phyloP scores from a whole-genome alignment of 202 grass and related monocot species.

The Hordeum pubiflorum region DNA sequence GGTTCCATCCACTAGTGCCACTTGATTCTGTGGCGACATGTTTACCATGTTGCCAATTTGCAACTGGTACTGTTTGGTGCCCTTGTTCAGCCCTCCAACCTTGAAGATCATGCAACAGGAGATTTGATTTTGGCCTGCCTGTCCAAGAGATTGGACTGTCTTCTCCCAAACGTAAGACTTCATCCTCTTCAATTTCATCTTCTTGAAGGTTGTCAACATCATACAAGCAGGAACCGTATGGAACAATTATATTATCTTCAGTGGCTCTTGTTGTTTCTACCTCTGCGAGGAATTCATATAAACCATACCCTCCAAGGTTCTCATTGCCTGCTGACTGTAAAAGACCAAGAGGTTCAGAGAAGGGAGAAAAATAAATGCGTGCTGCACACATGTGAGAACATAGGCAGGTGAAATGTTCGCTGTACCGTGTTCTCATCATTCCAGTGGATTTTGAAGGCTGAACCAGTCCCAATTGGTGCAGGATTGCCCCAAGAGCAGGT shows the following conservation, averaged over 20 bases:
- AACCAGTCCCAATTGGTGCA: slow-evolving; percentile 55
- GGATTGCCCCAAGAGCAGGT: slow-evolving; percentile 74
- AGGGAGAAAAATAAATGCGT: background rate
- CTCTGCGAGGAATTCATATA: slow-evolving; percentile 52
- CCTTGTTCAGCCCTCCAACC: slow-evolving; percentile 8
- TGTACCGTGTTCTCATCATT: slow-evolving; percentile 47
- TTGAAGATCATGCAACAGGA: background rate
- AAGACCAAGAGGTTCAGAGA: slow-evolving; percentile 10
- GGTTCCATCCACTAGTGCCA: slow-evolving; percentile 22
- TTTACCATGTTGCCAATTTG: slow-evolving; percentile 21
- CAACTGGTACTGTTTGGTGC: slow-evolving; percentile 12
- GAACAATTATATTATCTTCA: slow-evolving; percentile 9
- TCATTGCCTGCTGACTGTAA: slow-evolving; percentile 38
- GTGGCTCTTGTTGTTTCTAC: slow-evolving; percentile 33
- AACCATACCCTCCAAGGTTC: slow-evolving; percentile 34
- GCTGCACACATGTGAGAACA: background rate
- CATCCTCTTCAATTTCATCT: slow-evolving; percentile 29
- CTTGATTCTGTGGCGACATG: slow-evolving; percentile 4
- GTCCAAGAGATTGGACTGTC: slow-evolving; percentile 34
- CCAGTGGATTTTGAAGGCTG: slow-evolving; percentile 73
- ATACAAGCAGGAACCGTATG: slow-evolving; percentile 40
- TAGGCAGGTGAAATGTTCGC: background rate
- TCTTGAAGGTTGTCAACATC: slow-evolving; percentile 60
- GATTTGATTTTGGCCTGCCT: slow-evolving; percentile 15
- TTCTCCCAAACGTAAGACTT: slow-evolving; percentile 28